phyloP scores from a whole-genome alignment of 2,329 filamentous ascomycete species.

The Aspergillus thermomutatus region DNA sequence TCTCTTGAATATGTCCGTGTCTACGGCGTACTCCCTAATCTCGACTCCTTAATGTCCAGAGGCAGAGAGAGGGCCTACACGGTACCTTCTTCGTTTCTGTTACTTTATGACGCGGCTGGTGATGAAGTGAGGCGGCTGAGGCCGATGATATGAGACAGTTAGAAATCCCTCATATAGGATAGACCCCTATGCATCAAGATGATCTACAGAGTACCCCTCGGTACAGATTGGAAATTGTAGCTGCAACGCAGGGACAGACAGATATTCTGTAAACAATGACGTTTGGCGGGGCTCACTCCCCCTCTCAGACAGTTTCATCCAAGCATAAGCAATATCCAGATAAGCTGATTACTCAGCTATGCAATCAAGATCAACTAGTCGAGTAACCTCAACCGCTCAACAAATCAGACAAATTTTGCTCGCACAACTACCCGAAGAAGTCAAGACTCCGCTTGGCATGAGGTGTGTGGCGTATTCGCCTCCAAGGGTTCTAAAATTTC shows the following conservation, averaged over 20 bases:
- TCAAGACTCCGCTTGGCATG: slow-evolving; percentile 3
- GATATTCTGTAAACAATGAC: background rate
- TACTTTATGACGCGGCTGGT: background rate
- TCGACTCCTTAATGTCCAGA: background rate
- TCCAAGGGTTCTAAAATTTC: background rate
- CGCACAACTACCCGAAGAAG: background rate
- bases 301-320: background rate
- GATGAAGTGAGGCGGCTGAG: background rate
- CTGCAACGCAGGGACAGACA: too few relatives aligned
- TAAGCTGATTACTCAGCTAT: background rate
- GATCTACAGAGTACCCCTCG: too few relatives aligned
- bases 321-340: background rate
- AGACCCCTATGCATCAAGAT: background rate
- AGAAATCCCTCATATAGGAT: background rate
- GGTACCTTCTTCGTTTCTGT: background rate
- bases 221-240: background rate
- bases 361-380: background rate
- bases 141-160: background rate
- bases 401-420: background rate
- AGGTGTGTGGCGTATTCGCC: slow-evolving; percentile 7
- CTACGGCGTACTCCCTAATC: background rate
- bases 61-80: background rate
- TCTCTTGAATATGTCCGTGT: too few relatives aligned
- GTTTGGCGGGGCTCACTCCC: background rate
- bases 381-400: background rate